phyloP scores from a whole-genome alignment of 768 basidiomycete genomes.

The Rhodotorula taiwanensis region DNA sequence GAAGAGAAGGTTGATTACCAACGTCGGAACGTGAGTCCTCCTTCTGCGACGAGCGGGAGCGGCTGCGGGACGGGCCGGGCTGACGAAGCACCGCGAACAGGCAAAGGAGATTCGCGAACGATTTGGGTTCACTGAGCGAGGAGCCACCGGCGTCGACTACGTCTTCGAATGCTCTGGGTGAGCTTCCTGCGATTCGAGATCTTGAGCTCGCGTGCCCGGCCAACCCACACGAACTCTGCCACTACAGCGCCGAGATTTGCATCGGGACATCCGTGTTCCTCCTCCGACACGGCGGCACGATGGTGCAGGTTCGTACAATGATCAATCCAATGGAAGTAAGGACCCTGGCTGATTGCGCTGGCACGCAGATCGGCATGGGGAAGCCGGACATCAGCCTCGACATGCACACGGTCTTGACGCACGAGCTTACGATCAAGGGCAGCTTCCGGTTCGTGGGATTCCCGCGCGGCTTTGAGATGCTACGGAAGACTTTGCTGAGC shows the following conservation, averaged over 20 bases:
- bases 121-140: slow-evolving; percentile 65
- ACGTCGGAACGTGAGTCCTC: slow-evolving; percentile 36
- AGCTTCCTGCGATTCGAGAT: neutral
- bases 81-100: too few relatives aligned
- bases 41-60: too few relatives aligned
- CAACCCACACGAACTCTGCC: too few relatives aligned
- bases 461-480: neutral
- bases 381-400: slow-evolving; percentile 67
- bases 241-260: slow-evolving; percentile 63
- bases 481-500: neutral
- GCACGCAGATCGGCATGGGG: slow-evolving; percentile 73
- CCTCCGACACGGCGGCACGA: slow-evolving; percentile 63
- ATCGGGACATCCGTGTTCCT: slow-evolving; percentile 77
- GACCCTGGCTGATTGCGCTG: neutral
- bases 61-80: too few relatives aligned
- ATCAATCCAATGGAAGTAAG: too few relatives aligned
- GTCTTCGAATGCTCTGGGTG: slow-evolving; percentile 80
- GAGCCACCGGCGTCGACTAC: slow-evolving; percentile 66
- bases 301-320: slow-evolving; percentile 35
- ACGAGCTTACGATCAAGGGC: slow-evolving; percentile 72
- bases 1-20: slow-evolving; percentile 69
- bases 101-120: slow-evolving; percentile 59
- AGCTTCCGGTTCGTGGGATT: slow-evolving; percentile 74
- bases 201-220: neutral
- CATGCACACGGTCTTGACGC: slow-evolving; percentile 51